A percentile compares a stretch with the other conserved stretches of the same genome.
Evolutionary conservation across 1,284 basidiomycete species (phyloP).

Genomic region (Malassezia arunalokei): DNA sequence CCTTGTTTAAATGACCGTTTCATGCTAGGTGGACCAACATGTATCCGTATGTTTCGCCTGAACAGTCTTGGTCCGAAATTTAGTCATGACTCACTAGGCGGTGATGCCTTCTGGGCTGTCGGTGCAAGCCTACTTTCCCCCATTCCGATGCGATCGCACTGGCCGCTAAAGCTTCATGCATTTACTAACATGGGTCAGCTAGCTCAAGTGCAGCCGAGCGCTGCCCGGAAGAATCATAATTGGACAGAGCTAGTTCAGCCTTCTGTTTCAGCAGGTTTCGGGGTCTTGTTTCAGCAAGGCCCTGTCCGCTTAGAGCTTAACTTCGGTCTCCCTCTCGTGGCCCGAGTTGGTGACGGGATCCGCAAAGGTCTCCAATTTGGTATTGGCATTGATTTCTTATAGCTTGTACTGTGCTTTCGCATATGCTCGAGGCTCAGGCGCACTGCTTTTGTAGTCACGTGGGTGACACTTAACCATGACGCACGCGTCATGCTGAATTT

Average conservation of each 20-base stretch:
- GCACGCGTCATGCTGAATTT: background rate
- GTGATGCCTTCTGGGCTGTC: conserved; percentile 71
- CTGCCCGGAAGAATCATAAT: conserved; percentile 2
- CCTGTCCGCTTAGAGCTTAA: conserved; percentile 79
- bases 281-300: conserved; percentile 78
- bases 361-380: conserved; percentile 80
- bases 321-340: conserved; percentile 74
- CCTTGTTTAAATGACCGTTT: conserved; percentile 70
- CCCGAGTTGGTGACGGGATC: conserved; percentile 62
- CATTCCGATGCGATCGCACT: conserved; percentile 64
- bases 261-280: conserved; percentile 67
- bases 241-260: conserved; percentile 33
- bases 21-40: conserved; percentile 85
- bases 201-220: conserved; percentile 53
- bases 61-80: conserved; percentile 77
- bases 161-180: conserved; percentile 75
- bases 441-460: background rate
- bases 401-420: background rate
- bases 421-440: background rate
- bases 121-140: conserved; percentile 71
- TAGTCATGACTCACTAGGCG: conserved; percentile 70
- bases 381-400: conserved; percentile 57
- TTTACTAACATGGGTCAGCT: conserved; percentile 79
- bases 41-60: conserved; percentile 68
- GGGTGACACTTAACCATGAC: background rate